Evolutionary conservation across 495 filamentous ascomycete genomes (phyloP), one percentile per base, ranked within the genome.

Genomic region (Penicillium ucsense): DNA sequence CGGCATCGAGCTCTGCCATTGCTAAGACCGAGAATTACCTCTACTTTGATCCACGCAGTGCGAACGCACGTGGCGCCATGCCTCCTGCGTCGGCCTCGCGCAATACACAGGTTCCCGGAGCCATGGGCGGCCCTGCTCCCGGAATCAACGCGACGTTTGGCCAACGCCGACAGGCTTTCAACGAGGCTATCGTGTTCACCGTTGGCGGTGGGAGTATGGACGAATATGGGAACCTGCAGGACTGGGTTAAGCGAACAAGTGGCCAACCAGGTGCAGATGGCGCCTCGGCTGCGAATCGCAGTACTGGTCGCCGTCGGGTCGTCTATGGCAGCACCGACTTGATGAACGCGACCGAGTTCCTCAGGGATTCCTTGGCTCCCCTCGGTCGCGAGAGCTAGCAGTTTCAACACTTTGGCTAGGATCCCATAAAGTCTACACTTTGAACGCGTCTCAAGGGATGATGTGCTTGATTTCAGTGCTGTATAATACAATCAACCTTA

Each of bases 181-280:
- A 83, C 31, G 94, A 99, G 58, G 91, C 92, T 6, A 84, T 97
- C 47, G 94, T 97, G 30, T 97, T 99, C 58, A 94, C 89, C 10
- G 91, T 99, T 12, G 92, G 92, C 8, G 92, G 92, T 45, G 92
- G 94, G 28, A 95, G 89, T 57, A 96, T 96, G 89, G 94, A 97
- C 55, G 94, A 99, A 63, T 99, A 99, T 64, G 90, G 90, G 9
- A 99, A 99, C 62, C 63, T 99, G 61, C 88, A 94, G 60, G 92
- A 97, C 59, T 99, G 94, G 94, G 87, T 89, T 6, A 78, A 80
- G 61, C 77, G 90, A 45, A 85, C 84, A 5, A 80, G 74, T 45
- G 75, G 77, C 34, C 73, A 74, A 35, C 62, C 61, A 12, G 75
- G 74, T 3, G 62, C 62, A 31, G 74, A 70, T 33, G 71, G 67